These are phyloP conservation scores for Hygrophoropsis aurantiaca DNA, from an alignment of 768 basidiomycete genomes.

Conservation along the genomic window DNA sequence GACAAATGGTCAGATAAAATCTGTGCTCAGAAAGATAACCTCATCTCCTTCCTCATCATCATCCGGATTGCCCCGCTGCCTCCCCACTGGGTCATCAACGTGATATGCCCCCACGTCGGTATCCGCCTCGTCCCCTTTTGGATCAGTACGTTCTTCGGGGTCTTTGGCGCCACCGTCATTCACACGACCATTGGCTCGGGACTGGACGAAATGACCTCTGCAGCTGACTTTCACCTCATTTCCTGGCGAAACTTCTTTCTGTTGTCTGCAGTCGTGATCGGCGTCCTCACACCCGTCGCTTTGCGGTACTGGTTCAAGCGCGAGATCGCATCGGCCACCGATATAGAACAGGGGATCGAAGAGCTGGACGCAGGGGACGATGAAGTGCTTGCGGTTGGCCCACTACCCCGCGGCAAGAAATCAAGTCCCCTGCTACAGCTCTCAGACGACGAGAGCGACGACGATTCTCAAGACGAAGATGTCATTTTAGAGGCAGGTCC, in stretches of 20 bases:
- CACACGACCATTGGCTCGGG: slow-evolving; percentile 94
- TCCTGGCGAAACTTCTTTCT: slow-evolving; percentile 90
- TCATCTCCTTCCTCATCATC: slow-evolving; percentile 93
- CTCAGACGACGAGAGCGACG: slow-evolving; percentile 36
- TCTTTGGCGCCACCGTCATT: slow-evolving; percentile 88
- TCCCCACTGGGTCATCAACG: slow-evolving; percentile 95
- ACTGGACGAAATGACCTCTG: slow-evolving; percentile 91
- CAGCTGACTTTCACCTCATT: slow-evolving; percentile 91
- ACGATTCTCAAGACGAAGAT: slow-evolving; percentile 46
- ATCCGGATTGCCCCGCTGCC: slow-evolving; percentile 92
- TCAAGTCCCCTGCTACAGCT: slow-evolving; percentile 27
- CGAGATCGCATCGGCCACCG: slow-evolving; percentile 45
- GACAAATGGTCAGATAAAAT: slow-evolving; percentile 85
- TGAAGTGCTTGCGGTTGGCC: slow-evolving; percentile 56
- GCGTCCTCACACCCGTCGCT: slow-evolving; percentile 92
- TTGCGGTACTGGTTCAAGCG: slow-evolving; percentile 79
- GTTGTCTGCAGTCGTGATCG: slow-evolving; percentile 80
- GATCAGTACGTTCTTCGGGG: slow-evolving; percentile 86
- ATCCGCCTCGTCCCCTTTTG: slow-evolving; percentile 86
- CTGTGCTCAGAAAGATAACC: slow-evolving; percentile 72
- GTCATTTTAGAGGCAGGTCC: slow-evolving; percentile 77
- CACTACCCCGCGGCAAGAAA: slow-evolving; percentile 44
- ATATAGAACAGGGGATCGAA: slow-evolving; percentile 35
- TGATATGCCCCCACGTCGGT: slow-evolving; percentile 89
- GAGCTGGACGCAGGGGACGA: slow-evolving; percentile 40